Evolutionary conservation across 768 basidiomycete species (phyloP).

Genomic region (Clitopilus passeckerianus): DNA sequence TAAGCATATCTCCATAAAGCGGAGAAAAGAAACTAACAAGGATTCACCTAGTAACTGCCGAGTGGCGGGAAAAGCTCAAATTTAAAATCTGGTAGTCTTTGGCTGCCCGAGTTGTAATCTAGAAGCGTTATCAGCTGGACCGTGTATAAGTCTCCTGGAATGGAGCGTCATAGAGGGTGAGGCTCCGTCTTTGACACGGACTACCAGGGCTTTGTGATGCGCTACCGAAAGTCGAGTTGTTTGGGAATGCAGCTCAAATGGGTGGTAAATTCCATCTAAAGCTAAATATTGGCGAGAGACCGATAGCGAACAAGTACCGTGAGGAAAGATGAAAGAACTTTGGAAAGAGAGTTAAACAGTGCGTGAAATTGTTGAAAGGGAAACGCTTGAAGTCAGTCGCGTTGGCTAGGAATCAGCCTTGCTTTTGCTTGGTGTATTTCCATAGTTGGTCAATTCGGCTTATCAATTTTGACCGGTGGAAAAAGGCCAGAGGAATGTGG

Average conservation of each 20-base stretch:
- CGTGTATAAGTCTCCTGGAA: too few relatives aligned
- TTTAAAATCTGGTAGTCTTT: conserved; percentile 69
- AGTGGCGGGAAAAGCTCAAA: conserved; percentile 83
- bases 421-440: conserved; percentile 50
- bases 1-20: conserved; percentile 78
- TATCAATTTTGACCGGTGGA: conserved; percentile 60
- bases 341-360: too few relatives aligned
- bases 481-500: too few relatives aligned
- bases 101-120: conserved; percentile 72
- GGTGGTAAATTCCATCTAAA: too few relatives aligned
- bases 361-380: conserved; percentile 80
- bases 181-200: too few relatives aligned
- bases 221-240: too few relatives aligned
- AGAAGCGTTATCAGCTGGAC: conserved; percentile 71
- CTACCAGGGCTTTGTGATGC: too few relatives aligned
- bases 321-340: too few relatives aligned
- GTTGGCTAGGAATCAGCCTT: conserved; percentile 48
- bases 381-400: conserved; percentile 72
- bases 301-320: too few relatives aligned
- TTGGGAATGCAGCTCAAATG: too few relatives aligned
- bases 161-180: too few relatives aligned
- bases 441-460: conserved; percentile 58
- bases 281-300: too few relatives aligned
- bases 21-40: conserved; percentile 91
- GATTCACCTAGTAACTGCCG: conserved; percentile 87